Conservation (phyloP, 2,329 filamentous ascomycete genomes). For the Fusarium sp. region DNA sequence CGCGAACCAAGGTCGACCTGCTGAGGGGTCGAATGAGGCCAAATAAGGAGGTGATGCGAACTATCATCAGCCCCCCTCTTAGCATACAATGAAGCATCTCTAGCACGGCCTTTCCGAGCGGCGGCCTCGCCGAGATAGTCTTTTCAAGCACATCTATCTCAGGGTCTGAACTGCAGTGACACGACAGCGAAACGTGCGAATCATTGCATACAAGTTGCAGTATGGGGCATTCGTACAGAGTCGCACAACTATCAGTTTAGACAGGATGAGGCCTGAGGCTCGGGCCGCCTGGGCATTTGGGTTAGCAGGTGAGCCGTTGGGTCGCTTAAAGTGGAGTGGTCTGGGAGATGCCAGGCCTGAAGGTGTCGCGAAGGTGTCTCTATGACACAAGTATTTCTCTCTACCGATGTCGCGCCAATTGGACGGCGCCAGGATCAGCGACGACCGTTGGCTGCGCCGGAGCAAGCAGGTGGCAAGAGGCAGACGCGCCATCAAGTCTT, state of each 20-base stretch:
- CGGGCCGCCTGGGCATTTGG: slow-evolving; percentile 26
- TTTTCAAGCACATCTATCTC: slow-evolving; percentile 41
- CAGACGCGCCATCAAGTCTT: neutral
- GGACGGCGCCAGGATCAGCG: slow-evolving; percentile 6
- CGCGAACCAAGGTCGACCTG: slow-evolving; percentile 47
- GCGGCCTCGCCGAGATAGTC: slow-evolving; percentile 37
- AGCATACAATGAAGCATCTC: slow-evolving; percentile 38
- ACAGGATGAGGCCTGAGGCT: slow-evolving; percentile 35
- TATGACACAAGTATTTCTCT: slow-evolving; percentile 19
- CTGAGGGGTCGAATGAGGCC: slow-evolving; percentile 58
- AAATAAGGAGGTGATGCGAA: slow-evolving; percentile 51
- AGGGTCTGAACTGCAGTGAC: slow-evolving; percentile 34
- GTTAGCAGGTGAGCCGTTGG: slow-evolving; percentile 36
- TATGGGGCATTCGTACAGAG: slow-evolving; percentile 37
- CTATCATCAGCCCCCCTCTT: slow-evolving; percentile 21
- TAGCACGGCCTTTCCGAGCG: slow-evolving; percentile 39
- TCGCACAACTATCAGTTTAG: slow-evolving; percentile 37
- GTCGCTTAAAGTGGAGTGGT: slow-evolving; percentile 24
- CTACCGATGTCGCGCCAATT: slow-evolving; percentile 15
- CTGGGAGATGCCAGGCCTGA: slow-evolving; percentile 21
- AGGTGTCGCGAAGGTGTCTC: slow-evolving; percentile 9
- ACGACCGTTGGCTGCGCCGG: slow-evolving; percentile 14
- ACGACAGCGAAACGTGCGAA: slow-evolving; percentile 32
- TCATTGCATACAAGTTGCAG: slow-evolving; percentile 39
- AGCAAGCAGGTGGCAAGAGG: slow-evolving; percentile 1